Evolutionary conservation across 139 green algal species (phyloP).

Genomic region (Microglena sp.): DNA sequence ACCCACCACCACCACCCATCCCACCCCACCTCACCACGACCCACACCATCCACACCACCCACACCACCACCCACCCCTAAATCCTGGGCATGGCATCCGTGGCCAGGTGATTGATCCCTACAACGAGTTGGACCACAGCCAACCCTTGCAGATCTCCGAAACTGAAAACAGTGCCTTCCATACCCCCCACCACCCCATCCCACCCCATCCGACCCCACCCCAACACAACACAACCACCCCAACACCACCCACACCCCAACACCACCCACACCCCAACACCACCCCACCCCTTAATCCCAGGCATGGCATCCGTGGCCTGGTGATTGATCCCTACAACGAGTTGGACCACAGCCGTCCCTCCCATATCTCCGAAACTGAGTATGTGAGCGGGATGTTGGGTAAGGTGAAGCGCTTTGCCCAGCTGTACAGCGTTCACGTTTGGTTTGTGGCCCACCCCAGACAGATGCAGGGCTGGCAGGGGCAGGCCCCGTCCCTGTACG

Average conservation of each 20-base stretch:
- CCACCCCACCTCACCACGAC: no score
- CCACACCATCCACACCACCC: background rate
- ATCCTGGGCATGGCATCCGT: constrained; percentile 66
- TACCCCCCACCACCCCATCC: no score
- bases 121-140: constrained; percentile 92
- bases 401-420: constrained; percentile 74
- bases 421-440: constrained; percentile 85
- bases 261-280: background rate
- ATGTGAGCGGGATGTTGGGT: constrained; percentile 87
- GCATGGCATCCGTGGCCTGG: constrained; percentile 85
- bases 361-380: constrained; percentile 84
- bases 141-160: no score
- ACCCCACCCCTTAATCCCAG: constrained; percentile 4
- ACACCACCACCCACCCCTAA: background rate
- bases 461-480: constrained; percentile 73
- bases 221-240: constrained; percentile 13
- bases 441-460: constrained; percentile 91
- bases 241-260: background rate
- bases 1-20: background rate
- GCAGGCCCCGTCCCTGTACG: constrained; percentile 76
- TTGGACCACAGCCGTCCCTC: constrained; percentile 66
- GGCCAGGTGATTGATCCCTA: constrained; percentile 96
- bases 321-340: constrained; percentile 99
- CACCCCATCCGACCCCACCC: no score
- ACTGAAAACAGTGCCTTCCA: no score